Percentiles rank a stretch among this genome's conserved stretches.
These are phyloP conservation scores for Amauroascus niger DNA, from an alignment of 2,329 filamentous ascomycete genomes.

Conservation along the genomic window DNA sequence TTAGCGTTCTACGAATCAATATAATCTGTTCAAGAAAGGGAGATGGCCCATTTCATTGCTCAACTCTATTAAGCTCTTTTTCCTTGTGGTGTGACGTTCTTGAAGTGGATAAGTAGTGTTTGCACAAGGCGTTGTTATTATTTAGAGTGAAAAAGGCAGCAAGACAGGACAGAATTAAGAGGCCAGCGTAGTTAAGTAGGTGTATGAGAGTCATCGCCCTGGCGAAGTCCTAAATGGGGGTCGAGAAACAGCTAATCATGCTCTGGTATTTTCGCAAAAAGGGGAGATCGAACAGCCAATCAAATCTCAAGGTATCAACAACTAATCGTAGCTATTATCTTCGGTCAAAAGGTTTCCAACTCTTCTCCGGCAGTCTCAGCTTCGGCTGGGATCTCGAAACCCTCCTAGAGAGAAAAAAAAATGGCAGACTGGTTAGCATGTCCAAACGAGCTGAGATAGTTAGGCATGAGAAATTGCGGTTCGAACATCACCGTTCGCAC, in stretches of 20 bases:
- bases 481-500: constrained; percentile 13
- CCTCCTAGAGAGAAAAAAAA: constrained; percentile 22
- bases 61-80: neutral
- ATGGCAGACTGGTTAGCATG: constrained; percentile 4
- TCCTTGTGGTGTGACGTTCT: neutral
- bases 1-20: neutral
- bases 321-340: neutral
- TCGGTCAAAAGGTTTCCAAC: constrained; percentile 32
- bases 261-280: constrained; percentile 8
- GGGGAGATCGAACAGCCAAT: neutral
- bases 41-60: no score
- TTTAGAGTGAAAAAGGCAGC: neutral
- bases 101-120: neutral
- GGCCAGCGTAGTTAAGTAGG: neutral
- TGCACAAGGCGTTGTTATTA: neutral
- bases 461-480: neutral
- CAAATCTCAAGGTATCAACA: constrained; percentile 1
- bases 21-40: neutral
- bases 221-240: neutral
- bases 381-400: constrained; percentile 78
- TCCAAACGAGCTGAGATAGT: neutral
- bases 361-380: constrained; percentile 38
- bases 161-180: neutral
- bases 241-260: neutral
- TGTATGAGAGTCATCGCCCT: neutral